Conservation (phyloP, 768 basidiomycete genomes). For the Calocera cornea region DNA sequence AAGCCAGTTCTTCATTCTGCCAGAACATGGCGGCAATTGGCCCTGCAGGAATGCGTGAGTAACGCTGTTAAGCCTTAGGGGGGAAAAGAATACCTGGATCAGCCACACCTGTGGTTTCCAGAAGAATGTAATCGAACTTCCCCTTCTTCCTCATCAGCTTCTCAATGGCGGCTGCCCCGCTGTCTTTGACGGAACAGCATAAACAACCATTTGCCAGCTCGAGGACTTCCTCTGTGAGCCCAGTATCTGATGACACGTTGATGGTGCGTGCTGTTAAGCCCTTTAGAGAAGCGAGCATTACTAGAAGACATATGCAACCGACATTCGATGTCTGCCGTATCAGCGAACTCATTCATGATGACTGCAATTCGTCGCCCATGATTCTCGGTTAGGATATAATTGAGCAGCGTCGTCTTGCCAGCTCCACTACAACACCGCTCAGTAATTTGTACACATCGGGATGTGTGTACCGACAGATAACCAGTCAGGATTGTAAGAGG, state of each 20-base stretch:
- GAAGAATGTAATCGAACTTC: conserved; percentile 83
- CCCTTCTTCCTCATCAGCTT: conserved; percentile 78
- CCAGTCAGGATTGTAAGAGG: conserved; percentile 92
- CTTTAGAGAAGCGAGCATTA: neutral
- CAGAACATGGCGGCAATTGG: conserved; percentile 74
- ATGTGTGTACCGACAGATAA: conserved; percentile 57
- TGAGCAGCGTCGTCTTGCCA: conserved; percentile 85
- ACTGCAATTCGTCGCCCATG: conserved; percentile 96
- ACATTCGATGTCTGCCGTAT: conserved; percentile 96
- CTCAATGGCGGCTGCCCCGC: conserved; percentile 85
- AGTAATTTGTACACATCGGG: neutral
- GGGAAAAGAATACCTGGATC: conserved; percentile 65
- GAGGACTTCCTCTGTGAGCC: conserved; percentile 69
- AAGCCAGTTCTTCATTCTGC: conserved; percentile 51
- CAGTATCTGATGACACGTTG: conserved; percentile 59
- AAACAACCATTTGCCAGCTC: conserved; percentile 92
- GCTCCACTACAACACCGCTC: conserved; percentile 10
- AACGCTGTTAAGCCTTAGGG: neutral
- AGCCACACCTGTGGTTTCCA: conserved; percentile 92
- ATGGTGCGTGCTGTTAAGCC: conserved; percentile 58
- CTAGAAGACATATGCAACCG: conserved; percentile 5
- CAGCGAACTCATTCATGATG: conserved; percentile 97
- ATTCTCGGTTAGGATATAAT: conserved; percentile 82
- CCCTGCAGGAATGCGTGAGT: conserved; percentile 5
- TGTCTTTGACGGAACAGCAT: conserved; percentile 96